These are phyloP conservation scores for Schizonepeta tenuifolia DNA, from an alignment of 257 asterid genomes.

Conservation along the genomic window DNA sequence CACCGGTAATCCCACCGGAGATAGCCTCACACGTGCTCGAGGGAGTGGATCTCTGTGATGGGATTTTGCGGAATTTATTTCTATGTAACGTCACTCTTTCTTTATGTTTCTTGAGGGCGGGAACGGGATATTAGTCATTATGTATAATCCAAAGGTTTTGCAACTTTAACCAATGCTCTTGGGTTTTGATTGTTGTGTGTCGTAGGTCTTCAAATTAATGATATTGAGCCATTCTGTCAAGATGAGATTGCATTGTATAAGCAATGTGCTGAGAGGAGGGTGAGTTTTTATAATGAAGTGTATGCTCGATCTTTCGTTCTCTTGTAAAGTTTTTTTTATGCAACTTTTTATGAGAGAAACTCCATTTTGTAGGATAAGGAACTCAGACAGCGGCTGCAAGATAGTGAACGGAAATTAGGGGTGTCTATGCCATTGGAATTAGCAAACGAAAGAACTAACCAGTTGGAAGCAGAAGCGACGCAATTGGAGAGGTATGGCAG, in stretches of 20 bases:
- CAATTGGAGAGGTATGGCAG: slow-evolving; percentile 71
- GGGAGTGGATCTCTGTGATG: slow-evolving; percentile 91
- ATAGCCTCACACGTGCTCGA: slow-evolving; percentile 93
- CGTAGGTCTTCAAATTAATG: slow-evolving; percentile 80
- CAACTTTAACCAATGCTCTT: neutral
- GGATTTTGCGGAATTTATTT: slow-evolving; percentile 83
- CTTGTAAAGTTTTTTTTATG: neutral
- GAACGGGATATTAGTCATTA: neutral
- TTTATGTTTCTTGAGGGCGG: neutral
- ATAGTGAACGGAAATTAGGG: slow-evolving; percentile 86
- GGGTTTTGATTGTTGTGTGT: slow-evolving; percentile 17
- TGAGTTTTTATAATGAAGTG: slow-evolving; percentile 33
- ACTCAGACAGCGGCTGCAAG: slow-evolving; percentile 81
- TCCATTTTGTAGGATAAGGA: slow-evolving; percentile 63
- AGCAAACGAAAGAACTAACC: slow-evolving; percentile 76
- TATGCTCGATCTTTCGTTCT: slow-evolving; percentile 4
- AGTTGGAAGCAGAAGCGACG: slow-evolving; percentile 82
- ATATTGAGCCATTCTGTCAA: slow-evolving; percentile 81
- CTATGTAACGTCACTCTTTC: slow-evolving; percentile 54
- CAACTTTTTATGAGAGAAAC: neutral
- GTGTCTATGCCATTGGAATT: slow-evolving; percentile 79
- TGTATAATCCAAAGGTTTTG: neutral
- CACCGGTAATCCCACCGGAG: slow-evolving; percentile 92
- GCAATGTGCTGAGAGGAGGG: slow-evolving; percentile 63
- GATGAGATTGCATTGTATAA: slow-evolving; percentile 56